phyloP scores from a whole-genome alignment of 768 basidiomycete genomes.

The Xerocomellus intermedius region DNA sequence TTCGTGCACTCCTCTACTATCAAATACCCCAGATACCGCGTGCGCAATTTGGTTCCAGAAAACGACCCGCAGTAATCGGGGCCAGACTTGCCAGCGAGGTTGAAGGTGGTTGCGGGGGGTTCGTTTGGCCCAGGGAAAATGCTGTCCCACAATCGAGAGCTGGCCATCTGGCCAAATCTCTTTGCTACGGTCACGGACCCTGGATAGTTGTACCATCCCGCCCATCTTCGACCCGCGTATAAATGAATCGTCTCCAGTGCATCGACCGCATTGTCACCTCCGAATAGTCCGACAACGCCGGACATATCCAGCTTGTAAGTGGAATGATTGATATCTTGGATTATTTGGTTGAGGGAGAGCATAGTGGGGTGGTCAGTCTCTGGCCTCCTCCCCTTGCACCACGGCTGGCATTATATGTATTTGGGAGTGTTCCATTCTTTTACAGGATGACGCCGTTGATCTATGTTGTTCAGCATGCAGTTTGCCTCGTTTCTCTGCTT shows the following conservation, averaged over 20 bases:
- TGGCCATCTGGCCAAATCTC: conserved; percentile 32
- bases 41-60: conserved; percentile 55
- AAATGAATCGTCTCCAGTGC: conserved; percentile 35
- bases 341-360: conserved; percentile 11
- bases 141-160: conserved; percentile 27
- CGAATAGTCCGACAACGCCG: conserved; percentile 34
- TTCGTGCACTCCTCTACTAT: conserved; percentile 19
- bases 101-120: conserved; percentile 27
- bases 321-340: conserved; percentile 10
- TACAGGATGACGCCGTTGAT: not conserved
- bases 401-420: conserved; percentile 19
- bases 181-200: conserved; percentile 33
- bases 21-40: conserved; percentile 58
- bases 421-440: not conserved
- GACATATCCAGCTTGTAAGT: conserved; percentile 24
- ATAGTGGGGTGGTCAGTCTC: not conserved
- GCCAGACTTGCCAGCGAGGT: conserved; percentile 28
- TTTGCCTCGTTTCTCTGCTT: not conserved
- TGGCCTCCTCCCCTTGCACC: not conserved
- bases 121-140: conserved; percentile 34
- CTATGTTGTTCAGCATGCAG: not conserved
- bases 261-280: conserved; percentile 32
- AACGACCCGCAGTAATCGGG: conserved; percentile 76
- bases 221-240: conserved; percentile 29
- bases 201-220: conserved; percentile 38